Base-by-base conservation (phyloP, 2,329 filamentous ascomycete genomes). In the Chlorencoelia australis region DNA sequence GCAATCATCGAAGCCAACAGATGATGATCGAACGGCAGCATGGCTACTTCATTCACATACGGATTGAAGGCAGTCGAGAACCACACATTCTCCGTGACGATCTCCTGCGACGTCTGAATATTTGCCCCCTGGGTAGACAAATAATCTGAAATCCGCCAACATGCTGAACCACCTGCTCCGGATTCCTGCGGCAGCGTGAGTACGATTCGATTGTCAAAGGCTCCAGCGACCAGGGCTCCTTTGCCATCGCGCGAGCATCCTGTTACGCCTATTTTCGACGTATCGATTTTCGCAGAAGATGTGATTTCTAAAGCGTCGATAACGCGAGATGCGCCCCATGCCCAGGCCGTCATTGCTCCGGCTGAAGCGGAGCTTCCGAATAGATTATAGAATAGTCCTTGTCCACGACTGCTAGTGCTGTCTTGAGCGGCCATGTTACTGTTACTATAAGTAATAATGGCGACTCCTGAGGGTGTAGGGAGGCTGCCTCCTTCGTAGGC, bases 201-300 rank as follows among this genome's bases (percentile, higher is more conserved):
- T 13, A 69, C 71, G 41, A 79, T 73, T 27, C 74, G 71, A 36
- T 62, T 52, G 41, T 73, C 71, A 15, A 78, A 61, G 2, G 74
- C 73, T 11, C 72, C 73, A 4, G 67, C 69, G n/a, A 78, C 61
- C 43, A 79, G 67, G 19, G 74, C 73, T 9, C 74, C 74, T 59
- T 79, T 79, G 38, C 73, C 74, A 56, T 78, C 75, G 26, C 74
- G 68, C 35, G 71, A 77, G 62, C 74, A 79, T 4, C 75, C 75
- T 10, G 73, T 78, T 2, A 77, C 72, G 31, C 70, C 74, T 14
- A 73, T 55, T 3, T 59, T 60, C 24, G 52, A 61, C 16, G 63
- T 48, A 54, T 73, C 64, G 52, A 79, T 75, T 7, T 47, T 46
- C 3, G 52, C 48, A 25, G 61, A 60, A 3, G 64, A 60, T 15